A percentile compares a stretch with the other conserved stretches of the same genome.
Evolutionary conservation across 306 rosid species (phyloP).

Genomic region (Quercus bicolor): DNA sequence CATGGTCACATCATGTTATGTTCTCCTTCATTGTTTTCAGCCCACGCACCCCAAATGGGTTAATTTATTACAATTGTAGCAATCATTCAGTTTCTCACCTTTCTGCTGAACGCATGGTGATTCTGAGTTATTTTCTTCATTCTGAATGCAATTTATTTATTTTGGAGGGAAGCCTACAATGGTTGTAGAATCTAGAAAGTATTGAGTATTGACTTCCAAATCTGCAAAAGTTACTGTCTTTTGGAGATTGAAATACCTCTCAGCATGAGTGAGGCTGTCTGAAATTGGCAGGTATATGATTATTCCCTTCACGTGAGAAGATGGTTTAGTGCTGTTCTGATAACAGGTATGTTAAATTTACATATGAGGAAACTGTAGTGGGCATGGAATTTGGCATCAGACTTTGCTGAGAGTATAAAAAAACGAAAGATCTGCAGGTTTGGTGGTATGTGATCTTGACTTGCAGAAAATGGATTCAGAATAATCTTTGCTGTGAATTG

Average conservation of each 20-base stretch:
- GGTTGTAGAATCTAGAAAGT: not conserved
- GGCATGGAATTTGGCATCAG: not conserved
- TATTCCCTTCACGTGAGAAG: not conserved
- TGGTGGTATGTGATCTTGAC: not conserved
- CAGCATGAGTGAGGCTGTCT: not conserved
- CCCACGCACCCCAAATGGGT: not conserved
- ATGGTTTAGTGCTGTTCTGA: too few relatives aligned
- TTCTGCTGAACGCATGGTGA: not conserved
- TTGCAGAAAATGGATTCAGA: not conserved
- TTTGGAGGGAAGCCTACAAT: not conserved
- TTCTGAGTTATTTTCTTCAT: not conserved
- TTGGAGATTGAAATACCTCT: not conserved
- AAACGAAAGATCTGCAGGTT: not conserved
- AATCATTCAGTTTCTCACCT: not conserved
- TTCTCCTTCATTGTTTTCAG: not conserved
- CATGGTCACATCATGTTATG: not conserved
- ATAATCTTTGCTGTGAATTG: not conserved
- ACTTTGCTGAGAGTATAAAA: not conserved
- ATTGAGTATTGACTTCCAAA: not conserved
- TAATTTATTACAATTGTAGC: not conserved
- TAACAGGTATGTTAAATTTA: too few relatives aligned
- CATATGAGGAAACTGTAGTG: too few relatives aligned
- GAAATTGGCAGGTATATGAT: not conserved
- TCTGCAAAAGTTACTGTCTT: not conserved
- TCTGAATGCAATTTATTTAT: not conserved